Evolutionary conservation across 805 yeast species (phyloP), one percentile per base, ranked within the genome.

Genomic region (Candida sonorensis): DNA sequence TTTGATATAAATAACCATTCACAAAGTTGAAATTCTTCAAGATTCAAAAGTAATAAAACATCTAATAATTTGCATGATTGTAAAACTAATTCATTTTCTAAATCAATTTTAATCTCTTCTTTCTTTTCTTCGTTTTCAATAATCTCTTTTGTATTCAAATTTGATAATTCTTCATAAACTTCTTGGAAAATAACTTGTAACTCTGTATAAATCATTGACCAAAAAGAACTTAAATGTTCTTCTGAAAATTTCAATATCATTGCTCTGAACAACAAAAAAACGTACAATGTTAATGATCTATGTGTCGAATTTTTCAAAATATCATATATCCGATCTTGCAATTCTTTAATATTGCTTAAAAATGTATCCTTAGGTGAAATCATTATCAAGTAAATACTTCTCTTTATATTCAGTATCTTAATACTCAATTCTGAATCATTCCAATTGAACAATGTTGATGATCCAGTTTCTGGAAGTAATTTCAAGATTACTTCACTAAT

Each of bases 1-100:
- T 81, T 85, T 17, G 77, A 67, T 9, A 90, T 72, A 50, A 86
- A 92, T 2, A 92, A 61, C 97, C 97, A 90, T 47, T 86, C 92
- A 40, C 73, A 51, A 55, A 74, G 50, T 56, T 77, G 79, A 64
- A 90, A 68, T 36, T 86, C 95, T 50, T 88, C 97, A 26, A 69
- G 67, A 23, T 77, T 74, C 35, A 87, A 44, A 2, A 81, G 64
- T 14, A 90, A 53, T 15, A 87, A 53, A 19, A 82, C 67, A 50
- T 90, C 98, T 29, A 92, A 61, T 11, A 92, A 60, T 53, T 88
- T 90, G 47, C 86, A 79, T 0, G 81, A 82, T 35, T 72, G 71
- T 21, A 80, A 59, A 3, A 75, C 44, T 10, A 72, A 49, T 16
- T 48, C 51, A 21, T 67, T 46, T 18, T 72, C 69, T 4, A 67